Evolutionary conservation across 1,139 yeast species (phyloP), one percentile per base, ranked within the genome.

Genomic region (Scheffersomyces parashehatae): DNA sequence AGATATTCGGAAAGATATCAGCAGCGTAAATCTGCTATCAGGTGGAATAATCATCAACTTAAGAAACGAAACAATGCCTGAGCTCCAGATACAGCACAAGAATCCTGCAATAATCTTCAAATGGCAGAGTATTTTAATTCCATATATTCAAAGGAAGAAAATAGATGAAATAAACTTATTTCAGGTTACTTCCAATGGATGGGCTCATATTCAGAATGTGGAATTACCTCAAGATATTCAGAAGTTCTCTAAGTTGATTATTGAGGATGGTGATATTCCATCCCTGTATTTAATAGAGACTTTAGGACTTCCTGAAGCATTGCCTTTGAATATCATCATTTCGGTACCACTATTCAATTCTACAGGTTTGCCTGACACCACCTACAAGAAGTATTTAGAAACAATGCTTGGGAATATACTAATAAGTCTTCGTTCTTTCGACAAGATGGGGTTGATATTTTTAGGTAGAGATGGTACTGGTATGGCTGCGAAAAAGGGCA

Each of bases 391-490:
- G 0, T 46, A 57, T 5, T 39, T 79, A 2, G 63, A 64, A 36
- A 36, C 48, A 0, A 49, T 62, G 3, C 45, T 82, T 3, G 54
- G 50, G 5, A 53, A 46, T 2, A 54, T 70, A 7, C 50, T 75
- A 35, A 42, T 53, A 1, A 49, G 54, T 0, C 54, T 83, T 39
- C 60, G 73, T 32, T 58, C 65, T 0, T 54, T 59, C n/a, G 88
- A 83, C 56, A 69, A 67, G 38, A 55, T 83, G 9, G 87, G 86
- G 0, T 50, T 83, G 24, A 75, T 83, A 0, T 67, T 81, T 34
- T 60, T 79, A 14, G 86, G 86, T 1, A 65, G 72, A 42, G 73
- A 77, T 52, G 73, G 77, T 1, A 46, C 50, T 1, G 64, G 71
- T 14, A 62, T 45, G 33, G 60, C 67, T 2, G 53, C 70, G 5